These are phyloP conservation scores for Pittosporum tobira DNA, from an alignment of 129 eudicot genomes.

Conservation along the genomic window DNA sequence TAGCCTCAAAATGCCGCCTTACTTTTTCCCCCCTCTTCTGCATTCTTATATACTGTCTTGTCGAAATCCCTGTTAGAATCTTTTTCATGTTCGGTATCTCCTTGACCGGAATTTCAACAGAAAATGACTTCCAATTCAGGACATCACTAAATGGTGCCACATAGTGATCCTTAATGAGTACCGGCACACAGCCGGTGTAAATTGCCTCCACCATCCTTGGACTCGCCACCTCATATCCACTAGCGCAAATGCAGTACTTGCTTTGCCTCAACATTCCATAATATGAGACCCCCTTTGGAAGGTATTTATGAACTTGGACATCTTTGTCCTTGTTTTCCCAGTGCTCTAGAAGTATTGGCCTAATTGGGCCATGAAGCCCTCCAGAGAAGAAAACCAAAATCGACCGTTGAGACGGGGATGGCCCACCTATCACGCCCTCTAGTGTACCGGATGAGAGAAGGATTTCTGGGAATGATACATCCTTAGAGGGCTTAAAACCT, in stretches of 20 bases:
- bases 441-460: slow-evolving; percentile 21
- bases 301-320: slow-evolving; percentile 28
- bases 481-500: slow-evolving; percentile 36
- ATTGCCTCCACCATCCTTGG: slow-evolving; percentile 44
- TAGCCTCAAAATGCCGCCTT: slow-evolving; percentile 32
- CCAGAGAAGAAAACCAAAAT: slow-evolving; percentile 46
- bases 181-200: slow-evolving; percentile 44
- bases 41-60: slow-evolving; percentile 25
- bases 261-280: slow-evolving; percentile 27
- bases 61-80: slow-evolving; percentile 30
- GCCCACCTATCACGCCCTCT: slow-evolving; percentile 20
- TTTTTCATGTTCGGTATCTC: slow-evolving; percentile 35
- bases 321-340: slow-evolving; percentile 42
- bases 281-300: slow-evolving; percentile 31
- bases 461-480: slow-evolving; percentile 46
- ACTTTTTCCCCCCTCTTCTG: slow-evolving; percentile 26
- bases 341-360: slow-evolving; percentile 29
- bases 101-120: slow-evolving; percentile 34
- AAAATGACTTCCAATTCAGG: slow-evolving; percentile 38
- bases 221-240: slow-evolving; percentile 49
- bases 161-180: slow-evolving; percentile 29
- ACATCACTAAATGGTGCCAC: slow-evolving; percentile 46
- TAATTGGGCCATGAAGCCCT: slow-evolving; percentile 35
- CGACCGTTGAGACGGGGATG: slow-evolving; percentile 22
- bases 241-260: slow-evolving; percentile 40